Base-by-base conservation (phyloP, 768 basidiomycete species). In the Holtermanniella nyarrowii region DNA sequence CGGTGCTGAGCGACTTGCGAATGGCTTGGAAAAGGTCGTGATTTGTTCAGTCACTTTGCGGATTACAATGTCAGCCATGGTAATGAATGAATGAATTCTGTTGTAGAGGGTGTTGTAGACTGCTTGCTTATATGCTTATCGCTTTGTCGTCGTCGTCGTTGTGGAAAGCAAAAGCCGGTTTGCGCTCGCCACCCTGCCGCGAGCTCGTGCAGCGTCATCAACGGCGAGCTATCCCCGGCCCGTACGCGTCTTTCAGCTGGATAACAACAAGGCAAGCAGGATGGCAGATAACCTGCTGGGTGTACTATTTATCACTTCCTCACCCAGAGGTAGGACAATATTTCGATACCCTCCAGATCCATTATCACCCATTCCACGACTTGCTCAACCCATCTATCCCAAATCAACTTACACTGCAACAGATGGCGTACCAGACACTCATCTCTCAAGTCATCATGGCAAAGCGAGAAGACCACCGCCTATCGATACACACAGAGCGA, bases 261-360 rank as follows among this genome's bases (percentile, higher is more conserved):
- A n/a, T n/a, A n/a, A n/a, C n/a, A n/a, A n/a, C n/a, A n/a, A n/a
- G n/a, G n/a, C n/a, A n/a, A n/a, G n/a, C n/a, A n/a, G 62, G 60
- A 67, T 67, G 65, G 62, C 63, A 5, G 65, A 66, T 44, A 65
- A 68, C 42, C 77, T 95, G 26, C 74, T 90, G 44, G 83, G 86
- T 10, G 76, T 93, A 55, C 72, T 91, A 3, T 79, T 95, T 27
- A 85, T 88, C 42, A 68, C 66, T 41, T 86, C 86, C 3, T 82
- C 83, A 12, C 89, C 88, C 7, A 82, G 86, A 5, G 85, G 82
- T 62, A 86, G 85, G 23, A 80, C 89, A 4, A 83, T 88, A 48
- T 89, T 82, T 66, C 77, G 85, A 56, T 93, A 88, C 84, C 90
- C 90, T 0, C 83, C 86, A 13, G 76, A 75, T 13, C 86, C 88